Conservation (phyloP, 768 basidiomycete species). For the Exidia glandulosa region DNA sequence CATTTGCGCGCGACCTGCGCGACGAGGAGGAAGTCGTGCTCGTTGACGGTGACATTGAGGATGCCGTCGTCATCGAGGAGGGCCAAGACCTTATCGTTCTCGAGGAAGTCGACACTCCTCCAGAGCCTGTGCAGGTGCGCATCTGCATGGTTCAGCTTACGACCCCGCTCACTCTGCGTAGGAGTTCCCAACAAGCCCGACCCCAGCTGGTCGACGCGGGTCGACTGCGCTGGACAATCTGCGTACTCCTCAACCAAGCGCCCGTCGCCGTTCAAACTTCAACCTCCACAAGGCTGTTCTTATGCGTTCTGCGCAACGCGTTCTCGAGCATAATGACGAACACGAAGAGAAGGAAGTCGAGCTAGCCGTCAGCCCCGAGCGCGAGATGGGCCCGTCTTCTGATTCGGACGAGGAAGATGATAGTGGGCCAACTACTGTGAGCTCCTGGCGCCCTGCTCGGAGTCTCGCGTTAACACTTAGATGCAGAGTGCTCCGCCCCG, state of each 20-base stretch:
- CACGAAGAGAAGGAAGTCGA: constrained; percentile 24
- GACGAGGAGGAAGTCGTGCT: constrained; percentile 37
- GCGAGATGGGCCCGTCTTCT: constrained; percentile 6
- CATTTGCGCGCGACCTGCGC: constrained; percentile 21
- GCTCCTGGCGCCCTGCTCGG: not conserved
- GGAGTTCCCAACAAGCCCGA: constrained; percentile 12
- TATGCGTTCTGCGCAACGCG: constrained; percentile 46
- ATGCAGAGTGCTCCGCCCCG: not conserved
- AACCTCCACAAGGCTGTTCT: constrained; percentile 55
- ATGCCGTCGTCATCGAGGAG: constrained; percentile 59
- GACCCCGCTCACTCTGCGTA: constrained; percentile 1
- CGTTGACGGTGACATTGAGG: constrained; percentile 47
- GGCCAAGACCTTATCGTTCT: constrained; percentile 61
- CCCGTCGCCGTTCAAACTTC: constrained; percentile 27
- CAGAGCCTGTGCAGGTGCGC: not conserved
- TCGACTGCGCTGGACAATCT: constrained; percentile 16
- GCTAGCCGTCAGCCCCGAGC: constrained; percentile 9
- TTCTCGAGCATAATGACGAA: constrained; percentile 29
- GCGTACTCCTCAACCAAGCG: constrained; percentile 11
- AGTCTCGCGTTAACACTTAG: not conserved
- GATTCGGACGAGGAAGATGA: not conserved
- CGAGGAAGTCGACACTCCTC: constrained; percentile 44
- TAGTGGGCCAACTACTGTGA: not conserved
- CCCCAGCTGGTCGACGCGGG: not conserved
- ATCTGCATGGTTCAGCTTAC: constrained; percentile 7